A percentile compares a stretch with the other conserved stretches of the same genome.
Evolutionary conservation across 352 stramenopile species (phyloP).

Genomic region (Pythium dissotocum): DNA sequence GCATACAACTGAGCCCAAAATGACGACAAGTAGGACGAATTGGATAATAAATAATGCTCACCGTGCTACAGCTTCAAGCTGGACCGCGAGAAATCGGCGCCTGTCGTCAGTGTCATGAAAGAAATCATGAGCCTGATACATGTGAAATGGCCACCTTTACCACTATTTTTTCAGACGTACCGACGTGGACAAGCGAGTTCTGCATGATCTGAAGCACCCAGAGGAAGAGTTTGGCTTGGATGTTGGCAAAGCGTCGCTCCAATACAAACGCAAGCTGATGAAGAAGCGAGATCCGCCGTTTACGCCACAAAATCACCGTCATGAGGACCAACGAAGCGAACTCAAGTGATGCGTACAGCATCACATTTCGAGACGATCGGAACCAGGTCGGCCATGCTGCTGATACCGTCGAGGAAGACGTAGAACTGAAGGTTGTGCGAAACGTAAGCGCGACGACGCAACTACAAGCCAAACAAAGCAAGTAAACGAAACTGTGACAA

Average conservation of each 20-base stretch:
- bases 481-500: not conserved
- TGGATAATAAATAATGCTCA: no score
- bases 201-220: conserved; percentile 25
- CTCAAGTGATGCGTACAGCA: conserved; percentile 20
- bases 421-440: conserved; percentile 34
- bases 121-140: not conserved
- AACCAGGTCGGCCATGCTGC: conserved; percentile 1
- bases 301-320: conserved; percentile 7
- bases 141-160: no score
- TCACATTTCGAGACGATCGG: conserved; percentile 3
- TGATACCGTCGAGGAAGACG: conserved; percentile 27
- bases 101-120: not conserved
- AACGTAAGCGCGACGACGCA: conserved; percentile 27
- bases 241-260: conserved; percentile 19
- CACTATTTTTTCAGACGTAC: not conserved
- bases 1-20: no score
- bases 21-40: no score
- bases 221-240: conserved; percentile 23
- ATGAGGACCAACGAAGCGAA: conserved; percentile 10
- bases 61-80: no score
- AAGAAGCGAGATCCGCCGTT: conserved; percentile 14
- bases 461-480: not conserved
- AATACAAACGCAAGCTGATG: conserved; percentile 28
- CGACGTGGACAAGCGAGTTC: conserved; percentile 16
- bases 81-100: not conserved